phyloP scores from a whole-genome alignment of 306 rosid genomes.

The Trifolium pratense region DNA sequence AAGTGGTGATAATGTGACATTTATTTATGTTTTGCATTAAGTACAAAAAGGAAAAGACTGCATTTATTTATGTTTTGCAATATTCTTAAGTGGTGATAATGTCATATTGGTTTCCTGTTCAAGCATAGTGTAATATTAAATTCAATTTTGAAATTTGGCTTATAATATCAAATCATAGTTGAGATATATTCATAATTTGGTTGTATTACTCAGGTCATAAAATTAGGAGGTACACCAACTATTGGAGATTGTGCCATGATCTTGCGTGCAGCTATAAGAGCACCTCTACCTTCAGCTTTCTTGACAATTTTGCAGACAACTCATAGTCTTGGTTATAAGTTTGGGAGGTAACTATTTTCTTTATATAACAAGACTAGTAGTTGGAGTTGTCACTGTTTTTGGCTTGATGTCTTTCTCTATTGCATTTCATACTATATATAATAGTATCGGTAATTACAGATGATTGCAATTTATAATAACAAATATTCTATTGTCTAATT shows the following conservation, averaged over 20 bases:
- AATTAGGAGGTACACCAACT: slow-evolving; percentile 90
- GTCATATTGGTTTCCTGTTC: neutral
- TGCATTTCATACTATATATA: too few relatives aligned
- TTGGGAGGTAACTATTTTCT: slow-evolving; percentile 76
- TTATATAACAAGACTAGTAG: slow-evolving; percentile 22
- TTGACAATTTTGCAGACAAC: slow-evolving; percentile 85
- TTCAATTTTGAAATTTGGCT: slow-evolving; percentile 18
- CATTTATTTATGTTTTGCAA: neutral
- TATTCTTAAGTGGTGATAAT: neutral
- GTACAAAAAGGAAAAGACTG: too few relatives aligned
- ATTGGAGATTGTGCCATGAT: slow-evolving; percentile 91
- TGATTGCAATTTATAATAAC: too few relatives aligned
- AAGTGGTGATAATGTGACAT: slow-evolving; percentile 4
- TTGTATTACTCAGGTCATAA: slow-evolving; percentile 66
- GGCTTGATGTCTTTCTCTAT: too few relatives aligned
- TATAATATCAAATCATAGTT: neutral
- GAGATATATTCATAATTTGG: slow-evolving; percentile 27
- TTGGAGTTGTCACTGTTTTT: neutral
- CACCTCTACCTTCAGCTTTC: slow-evolving; percentile 87
- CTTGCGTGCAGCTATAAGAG: slow-evolving; percentile 84
- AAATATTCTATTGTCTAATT: too few relatives aligned
- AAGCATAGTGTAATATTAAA: slow-evolving; percentile 7
- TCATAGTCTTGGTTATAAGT: slow-evolving; percentile 82
- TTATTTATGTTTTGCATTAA: neutral
- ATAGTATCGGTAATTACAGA: too few relatives aligned